Conservation (phyloP, 176 grass and related monocot genomes). For the Carex scoparia region DNA sequence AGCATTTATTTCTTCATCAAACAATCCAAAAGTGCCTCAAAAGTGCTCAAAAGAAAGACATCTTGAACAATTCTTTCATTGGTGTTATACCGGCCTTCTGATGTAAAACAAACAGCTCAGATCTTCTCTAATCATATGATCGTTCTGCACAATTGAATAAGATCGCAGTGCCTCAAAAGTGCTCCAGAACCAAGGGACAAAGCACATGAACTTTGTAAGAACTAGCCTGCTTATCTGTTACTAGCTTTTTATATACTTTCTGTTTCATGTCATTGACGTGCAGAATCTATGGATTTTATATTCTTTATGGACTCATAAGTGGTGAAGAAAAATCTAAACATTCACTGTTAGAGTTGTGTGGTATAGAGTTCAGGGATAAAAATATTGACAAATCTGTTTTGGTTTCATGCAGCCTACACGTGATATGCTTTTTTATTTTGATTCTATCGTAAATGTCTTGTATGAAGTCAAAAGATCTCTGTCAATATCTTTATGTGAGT, state of each 20-base stretch:
- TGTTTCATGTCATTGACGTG: neutral
- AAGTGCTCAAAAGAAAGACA: neutral
- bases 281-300: neutral
- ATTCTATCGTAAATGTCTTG: too few species aligned
- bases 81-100: neutral
- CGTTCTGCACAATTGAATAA: neutral
- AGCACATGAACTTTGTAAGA: conserved; percentile 1
- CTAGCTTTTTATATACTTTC: neutral
- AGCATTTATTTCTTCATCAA: neutral
- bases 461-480: too few species aligned
- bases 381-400: too few species aligned
- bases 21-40: too few species aligned
- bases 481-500: too few species aligned
- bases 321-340: neutral
- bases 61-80: neutral
- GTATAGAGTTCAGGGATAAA: too few species aligned
- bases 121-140: neutral
- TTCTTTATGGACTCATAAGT: neutral
- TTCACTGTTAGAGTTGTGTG: neutral
- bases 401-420: too few species aligned
- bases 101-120: neutral
- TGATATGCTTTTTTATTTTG: too few species aligned
- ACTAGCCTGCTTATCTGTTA: neutral
- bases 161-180: neutral
- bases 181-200: neutral